A percentile compares a stretch with the other conserved stretches of the same genome.
phyloP scores from a whole-genome alignment of 805 yeast genomes.

The Yarrowia divulgata region DNA sequence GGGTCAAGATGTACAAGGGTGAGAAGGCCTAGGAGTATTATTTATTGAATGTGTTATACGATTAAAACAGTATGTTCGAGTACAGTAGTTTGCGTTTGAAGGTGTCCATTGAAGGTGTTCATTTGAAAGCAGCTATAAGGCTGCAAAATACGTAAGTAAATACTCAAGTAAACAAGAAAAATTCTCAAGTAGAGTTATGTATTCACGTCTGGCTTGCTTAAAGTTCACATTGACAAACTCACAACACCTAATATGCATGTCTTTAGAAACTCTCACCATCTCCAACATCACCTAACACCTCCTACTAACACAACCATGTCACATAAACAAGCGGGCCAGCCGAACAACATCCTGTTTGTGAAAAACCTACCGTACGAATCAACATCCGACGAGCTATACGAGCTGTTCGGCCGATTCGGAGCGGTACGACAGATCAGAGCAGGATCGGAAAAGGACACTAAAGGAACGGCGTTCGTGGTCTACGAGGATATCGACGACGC shows the following conservation, averaged over 20 bases:
- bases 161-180: too few species aligned
- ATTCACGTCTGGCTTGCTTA: too few species aligned
- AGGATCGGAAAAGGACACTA: constrained; percentile 53
- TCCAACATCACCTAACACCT: neutral
- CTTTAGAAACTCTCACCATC: constrained; percentile 3
- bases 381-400: constrained; percentile 57
- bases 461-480: constrained; percentile 64
- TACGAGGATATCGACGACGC: constrained; percentile 60
- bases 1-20: constrained; percentile 32
- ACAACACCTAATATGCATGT: neutral
- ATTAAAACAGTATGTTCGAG: too few species aligned
- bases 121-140: too few species aligned
- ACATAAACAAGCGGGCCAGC: constrained; percentile 43
- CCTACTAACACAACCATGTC: constrained; percentile 9
- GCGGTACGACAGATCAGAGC: constrained; percentile 61
- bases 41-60: constrained; percentile 1
- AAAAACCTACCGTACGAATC: constrained; percentile 65
- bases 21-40: constrained; percentile 17
- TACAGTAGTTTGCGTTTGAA: too few species aligned
- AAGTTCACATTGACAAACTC: too few species aligned
- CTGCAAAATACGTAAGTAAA: neutral
- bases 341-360: constrained; percentile 56
- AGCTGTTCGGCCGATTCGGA: constrained; percentile 63
- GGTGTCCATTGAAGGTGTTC: too few species aligned
- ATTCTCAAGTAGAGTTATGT: too few species aligned